phyloP scores from a whole-genome alignment of 202 grass and related monocot species.

The Setaria italica region DNA sequence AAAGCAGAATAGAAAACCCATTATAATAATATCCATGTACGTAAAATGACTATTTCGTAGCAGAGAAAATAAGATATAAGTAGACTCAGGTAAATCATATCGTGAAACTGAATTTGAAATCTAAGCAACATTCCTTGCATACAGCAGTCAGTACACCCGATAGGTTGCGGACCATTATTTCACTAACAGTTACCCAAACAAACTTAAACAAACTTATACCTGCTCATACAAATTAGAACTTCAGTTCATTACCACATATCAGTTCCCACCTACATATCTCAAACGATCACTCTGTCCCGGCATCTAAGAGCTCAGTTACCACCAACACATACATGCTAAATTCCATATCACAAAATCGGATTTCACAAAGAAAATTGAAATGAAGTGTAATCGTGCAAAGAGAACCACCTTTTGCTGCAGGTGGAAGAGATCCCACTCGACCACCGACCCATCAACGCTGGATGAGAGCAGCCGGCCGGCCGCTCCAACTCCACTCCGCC shows the following conservation, averaged over 20 bases:
- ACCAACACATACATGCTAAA: not conserved
- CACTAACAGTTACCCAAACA: too few relatives aligned
- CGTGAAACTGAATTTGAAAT: not conserved
- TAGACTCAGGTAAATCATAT: conserved; percentile 4
- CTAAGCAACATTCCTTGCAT: not conserved
- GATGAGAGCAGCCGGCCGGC: conserved; percentile 82
- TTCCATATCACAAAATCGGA: not conserved
- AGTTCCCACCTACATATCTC: conserved; percentile 5
- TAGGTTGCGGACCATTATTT: not conserved
- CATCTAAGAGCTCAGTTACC: not conserved
- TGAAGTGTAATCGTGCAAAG: conserved; percentile 15
- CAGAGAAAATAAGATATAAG: not conserved
- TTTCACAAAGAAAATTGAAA: conserved; percentile 19
- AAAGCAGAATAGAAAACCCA: conserved; percentile 37
- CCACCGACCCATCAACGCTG: conserved; percentile 79
- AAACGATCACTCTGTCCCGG: not conserved
- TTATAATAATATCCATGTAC: conserved; percentile 31
- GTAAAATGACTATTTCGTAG: not conserved
- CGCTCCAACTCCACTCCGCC: conserved; percentile 29
- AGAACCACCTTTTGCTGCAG: conserved; percentile 67
- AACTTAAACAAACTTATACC: too few relatives aligned
- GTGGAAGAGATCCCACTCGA: conserved; percentile 89
- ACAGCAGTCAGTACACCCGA: not conserved
- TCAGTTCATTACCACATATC: not conserved
- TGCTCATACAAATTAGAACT: too few relatives aligned